A percentile compares a stretch with the other conserved stretches of the same genome.
phyloP scores from a whole-genome alignment of 257 asterid species.

The Rehmannia glutinosa region DNA sequence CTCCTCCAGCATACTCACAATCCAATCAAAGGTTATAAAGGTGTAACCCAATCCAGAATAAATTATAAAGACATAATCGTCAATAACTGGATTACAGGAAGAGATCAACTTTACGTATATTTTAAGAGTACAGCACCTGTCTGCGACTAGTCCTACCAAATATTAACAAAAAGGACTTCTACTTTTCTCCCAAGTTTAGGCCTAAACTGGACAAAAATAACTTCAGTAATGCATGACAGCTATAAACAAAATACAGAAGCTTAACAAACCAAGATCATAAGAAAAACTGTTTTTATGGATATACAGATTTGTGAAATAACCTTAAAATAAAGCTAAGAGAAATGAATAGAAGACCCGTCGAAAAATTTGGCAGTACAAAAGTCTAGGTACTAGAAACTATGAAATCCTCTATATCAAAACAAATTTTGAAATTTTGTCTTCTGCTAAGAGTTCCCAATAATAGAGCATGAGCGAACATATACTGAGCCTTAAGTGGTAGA shows the following conservation, averaged over 20 bases:
- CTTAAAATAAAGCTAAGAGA: not conserved
- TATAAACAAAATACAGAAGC: not conserved
- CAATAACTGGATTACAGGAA: not conserved
- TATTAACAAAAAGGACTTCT: not conserved
- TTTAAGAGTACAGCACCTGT: not conserved
- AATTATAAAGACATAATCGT: too few species aligned
- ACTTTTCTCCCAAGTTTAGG: not conserved
- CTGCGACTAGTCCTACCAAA: not conserved
- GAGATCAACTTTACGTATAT: not conserved
- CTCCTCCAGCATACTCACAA: not conserved
- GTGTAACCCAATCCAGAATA: too few species aligned
- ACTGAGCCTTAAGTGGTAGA: not conserved
- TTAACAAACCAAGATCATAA: not conserved
- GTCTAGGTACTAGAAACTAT: too few species aligned
- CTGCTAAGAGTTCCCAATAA: not conserved
- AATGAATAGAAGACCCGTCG: not conserved
- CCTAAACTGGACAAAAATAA: not conserved
- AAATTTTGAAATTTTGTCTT: not conserved
- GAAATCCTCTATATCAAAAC: too few species aligned
- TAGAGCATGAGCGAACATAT: not conserved
- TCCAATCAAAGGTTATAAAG: too few species aligned
- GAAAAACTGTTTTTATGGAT: not conserved
- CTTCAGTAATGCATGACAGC: not conserved
- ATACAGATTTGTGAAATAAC: not conserved
- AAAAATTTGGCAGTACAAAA: not conserved